Base-by-base conservation (phyloP, 2,329 filamentous ascomycete species). In the Coniochaeta hoffmannii region DNA sequence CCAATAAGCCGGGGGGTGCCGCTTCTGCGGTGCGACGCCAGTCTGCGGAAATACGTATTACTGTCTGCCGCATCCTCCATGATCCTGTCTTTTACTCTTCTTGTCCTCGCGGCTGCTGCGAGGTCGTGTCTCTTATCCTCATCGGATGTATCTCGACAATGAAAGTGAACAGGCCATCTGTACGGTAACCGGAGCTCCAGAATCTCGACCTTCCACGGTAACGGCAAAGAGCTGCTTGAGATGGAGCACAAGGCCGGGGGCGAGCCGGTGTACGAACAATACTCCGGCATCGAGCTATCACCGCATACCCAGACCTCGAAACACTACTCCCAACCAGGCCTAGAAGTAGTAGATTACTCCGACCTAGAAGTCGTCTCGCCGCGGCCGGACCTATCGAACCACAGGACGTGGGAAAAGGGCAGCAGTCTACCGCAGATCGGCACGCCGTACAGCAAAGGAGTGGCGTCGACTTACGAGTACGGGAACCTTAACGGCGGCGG, bases 301-400 rank as follows among this genome's bases (percentile, higher is more conserved):
- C 22, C 38, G 17, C 12, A 3, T 14, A n/a, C 17, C 10, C 10
- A 4, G n/a, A n/a, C 38, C 11, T 11, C 41, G 41, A 28, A 9
- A 46, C 22, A n/a, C 10, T n/a, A 15, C 22, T 26, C 19, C 41
- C 56, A 57, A 35, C 56, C 60, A 1, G 59, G 58, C 53, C 53
- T 60, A 0, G 60, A 65, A 53, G 61, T 61, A 2, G 44, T 55
- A 4, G 24, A 51, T 26, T 53, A 54, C 30, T 55, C 54, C n/a
- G 54, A 46, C 14, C 56, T 57, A 41, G 56, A 57, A 34, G 53
- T 57, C 30, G 49, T 49, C 53, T 2, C 31, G 32, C 32, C 46
- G 24, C 31, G 52, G 22, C 19, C 41, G 19, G 41, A 9, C 50
- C 38, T 49, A 34, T 53, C 53, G 30, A 34, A 32, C 30, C 30